phyloP scores from a whole-genome alignment of 2,329 filamentous ascomycete genomes.

The Colletotrichum lentis region DNA sequence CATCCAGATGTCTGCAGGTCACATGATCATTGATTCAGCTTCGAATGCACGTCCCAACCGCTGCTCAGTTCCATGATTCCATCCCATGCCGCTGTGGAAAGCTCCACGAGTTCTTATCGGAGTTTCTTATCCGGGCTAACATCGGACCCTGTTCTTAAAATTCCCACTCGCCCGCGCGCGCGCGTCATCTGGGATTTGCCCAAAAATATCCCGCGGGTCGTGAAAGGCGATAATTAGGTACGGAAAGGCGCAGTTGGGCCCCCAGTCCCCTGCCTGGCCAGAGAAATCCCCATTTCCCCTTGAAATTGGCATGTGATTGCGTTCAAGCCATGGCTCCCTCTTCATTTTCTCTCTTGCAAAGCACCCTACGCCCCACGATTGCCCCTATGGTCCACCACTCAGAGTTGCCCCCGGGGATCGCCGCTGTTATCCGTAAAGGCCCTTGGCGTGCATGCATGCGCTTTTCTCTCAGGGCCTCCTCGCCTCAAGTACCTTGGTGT shows the following conservation, averaged over 20 bases:
- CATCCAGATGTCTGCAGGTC: conserved; percentile 14
- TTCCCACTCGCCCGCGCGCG: not conserved
- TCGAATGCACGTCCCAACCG: not conserved
- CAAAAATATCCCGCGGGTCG: not conserved
- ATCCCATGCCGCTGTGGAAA: not conserved
- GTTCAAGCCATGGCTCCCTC: conserved; percentile 37
- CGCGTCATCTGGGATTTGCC: not conserved
- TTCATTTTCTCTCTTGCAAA: conserved; percentile 30
- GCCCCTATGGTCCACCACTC: conserved; percentile 26
- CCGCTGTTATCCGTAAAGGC: conserved; percentile 28
- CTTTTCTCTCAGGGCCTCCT: conserved; percentile 23
- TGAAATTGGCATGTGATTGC: conserved; percentile 36
- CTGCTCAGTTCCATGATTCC: conserved; percentile 5
- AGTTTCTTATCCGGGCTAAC: conserved; percentile 30
- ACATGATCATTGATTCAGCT: conserved; percentile 21
- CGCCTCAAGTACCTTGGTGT: conserved; percentile 18
- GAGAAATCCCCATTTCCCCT: not conserved
- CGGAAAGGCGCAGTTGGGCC: conserved; percentile 2
- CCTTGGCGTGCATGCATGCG: conserved; percentile 33
- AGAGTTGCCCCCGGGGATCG: conserved; percentile 27
- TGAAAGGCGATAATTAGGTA: conserved; percentile 30
- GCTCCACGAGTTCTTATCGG: conserved; percentile 11
- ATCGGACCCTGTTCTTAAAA: conserved; percentile 12
- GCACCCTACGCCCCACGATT: conserved; percentile 23
- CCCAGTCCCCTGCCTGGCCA: conserved; percentile 6